These are phyloP conservation scores for Naganishia antarctica DNA, from an alignment of 768 basidiomycete species.

Conservation along the genomic window DNA sequence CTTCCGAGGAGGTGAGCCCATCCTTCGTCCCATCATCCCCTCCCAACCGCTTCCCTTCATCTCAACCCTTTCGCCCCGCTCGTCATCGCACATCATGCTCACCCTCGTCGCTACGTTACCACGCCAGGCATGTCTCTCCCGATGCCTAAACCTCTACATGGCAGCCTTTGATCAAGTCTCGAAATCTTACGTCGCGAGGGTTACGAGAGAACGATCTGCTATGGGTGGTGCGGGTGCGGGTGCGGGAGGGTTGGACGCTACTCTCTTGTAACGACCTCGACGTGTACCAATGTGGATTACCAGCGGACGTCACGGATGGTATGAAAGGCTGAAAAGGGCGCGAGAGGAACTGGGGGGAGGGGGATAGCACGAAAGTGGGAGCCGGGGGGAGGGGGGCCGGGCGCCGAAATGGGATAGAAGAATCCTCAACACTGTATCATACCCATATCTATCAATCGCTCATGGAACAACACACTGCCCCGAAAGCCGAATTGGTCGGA, in stretches of 20 bases:
- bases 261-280: too few relatives aligned
- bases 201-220: constrained; percentile 38
- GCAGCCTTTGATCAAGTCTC: constrained; percentile 48
- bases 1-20: constrained; percentile 46
- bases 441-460: not conserved
- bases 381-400: not conserved
- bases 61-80: not conserved
- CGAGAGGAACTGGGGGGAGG: not conserved
- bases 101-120: not conserved
- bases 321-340: too few relatives aligned
- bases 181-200: constrained; percentile 42
- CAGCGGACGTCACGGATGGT: too few relatives aligned
- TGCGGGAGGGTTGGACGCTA: constrained; percentile 8
- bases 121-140: constrained; percentile 43
- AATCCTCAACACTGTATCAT: constrained; percentile 4
- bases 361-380: too few relatives aligned
- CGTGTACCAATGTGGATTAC: too few relatives aligned
- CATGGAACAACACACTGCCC: not conserved
- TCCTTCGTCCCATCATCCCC: not conserved
- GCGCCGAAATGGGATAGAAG: not conserved
- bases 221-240: constrained; percentile 10
- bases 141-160: constrained; percentile 49
- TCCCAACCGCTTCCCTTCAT: not conserved
- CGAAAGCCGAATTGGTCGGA: too few relatives aligned
- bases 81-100: not conserved